A percentile compares a stretch with the other conserved stretches of the same genome.
Conservation (phyloP, 2,329 filamentous ascomycete species). For the Beauveria rudraprayagi region DNA sequence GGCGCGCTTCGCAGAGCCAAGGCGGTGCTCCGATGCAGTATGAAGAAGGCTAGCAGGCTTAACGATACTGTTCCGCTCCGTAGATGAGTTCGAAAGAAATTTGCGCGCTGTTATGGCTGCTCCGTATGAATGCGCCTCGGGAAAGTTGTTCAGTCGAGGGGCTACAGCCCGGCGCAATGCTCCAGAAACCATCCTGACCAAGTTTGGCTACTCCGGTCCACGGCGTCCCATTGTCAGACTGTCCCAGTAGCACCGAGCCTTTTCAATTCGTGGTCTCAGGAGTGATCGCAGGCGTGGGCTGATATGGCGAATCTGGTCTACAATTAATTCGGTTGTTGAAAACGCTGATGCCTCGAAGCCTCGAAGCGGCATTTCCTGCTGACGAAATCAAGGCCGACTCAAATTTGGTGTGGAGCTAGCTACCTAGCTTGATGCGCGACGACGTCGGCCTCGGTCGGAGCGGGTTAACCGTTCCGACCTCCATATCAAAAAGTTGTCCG, state of each 20-base stretch:
- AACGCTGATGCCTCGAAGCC: not conserved
- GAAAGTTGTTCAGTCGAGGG: conserved; percentile 33
- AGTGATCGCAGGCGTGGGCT: not conserved
- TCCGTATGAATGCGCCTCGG: conserved; percentile 19
- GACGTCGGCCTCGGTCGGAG: conserved; percentile 10
- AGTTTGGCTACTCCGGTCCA: conserved; percentile 13
- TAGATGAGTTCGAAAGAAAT: not conserved
- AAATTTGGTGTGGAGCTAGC: conserved; percentile 11
- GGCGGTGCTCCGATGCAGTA: not conserved
- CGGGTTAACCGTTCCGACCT: not conserved
- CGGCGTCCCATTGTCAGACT: conserved; percentile 5
- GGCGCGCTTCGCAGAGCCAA: not conserved
- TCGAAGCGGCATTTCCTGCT: conserved; percentile 10
- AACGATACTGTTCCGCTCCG: not conserved
- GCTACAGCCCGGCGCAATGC: conserved; percentile 41
- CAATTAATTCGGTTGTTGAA: not conserved
- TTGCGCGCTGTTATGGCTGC: conserved; percentile 15
- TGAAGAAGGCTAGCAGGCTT: not conserved
- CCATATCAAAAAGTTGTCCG: not conserved
- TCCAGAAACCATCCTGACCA: conserved; percentile 40
- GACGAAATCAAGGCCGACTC: conserved; percentile 5
- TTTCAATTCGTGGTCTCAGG: not conserved
- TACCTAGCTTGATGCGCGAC: not conserved
- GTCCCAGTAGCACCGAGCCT: not conserved
- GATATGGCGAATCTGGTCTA: not conserved